Evolutionary conservation across 805 yeast genomes (phyloP).

Genomic region (Candida endomychidarum): DNA sequence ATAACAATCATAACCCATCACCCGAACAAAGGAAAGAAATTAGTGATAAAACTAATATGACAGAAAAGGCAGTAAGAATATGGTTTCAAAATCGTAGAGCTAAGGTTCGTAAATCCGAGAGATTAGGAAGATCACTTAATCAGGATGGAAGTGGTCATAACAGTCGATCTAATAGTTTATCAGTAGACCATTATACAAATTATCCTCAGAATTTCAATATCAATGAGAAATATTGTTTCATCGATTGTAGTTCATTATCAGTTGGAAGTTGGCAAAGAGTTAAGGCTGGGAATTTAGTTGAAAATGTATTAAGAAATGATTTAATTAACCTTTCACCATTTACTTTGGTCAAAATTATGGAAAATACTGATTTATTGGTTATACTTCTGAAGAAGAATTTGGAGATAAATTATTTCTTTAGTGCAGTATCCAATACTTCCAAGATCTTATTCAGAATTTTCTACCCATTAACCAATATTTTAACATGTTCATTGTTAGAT

Average conservation of each 20-base stretch:
- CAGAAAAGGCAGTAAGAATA: conserved; percentile 84
- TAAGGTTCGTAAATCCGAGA: conserved; percentile 65
- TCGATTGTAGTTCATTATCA: conserved; percentile 65
- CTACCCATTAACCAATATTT: conserved; percentile 62
- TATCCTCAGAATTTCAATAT: conserved; percentile 41
- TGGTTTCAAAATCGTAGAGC: conserved; percentile 94
- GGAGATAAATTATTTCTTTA: conserved; percentile 76
- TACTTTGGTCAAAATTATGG: conserved; percentile 62
- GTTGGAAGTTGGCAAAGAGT: conserved; percentile 84
- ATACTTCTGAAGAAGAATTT: conserved; percentile 66
- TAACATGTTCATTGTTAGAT: conserved; percentile 55
- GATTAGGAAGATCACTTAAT: conserved; percentile 32
- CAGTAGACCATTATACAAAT: not conserved
- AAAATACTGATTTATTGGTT: conserved; percentile 68
- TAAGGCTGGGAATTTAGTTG: conserved; percentile 56
- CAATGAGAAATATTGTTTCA: conserved; percentile 66
- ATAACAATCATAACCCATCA: conserved; percentile 70
- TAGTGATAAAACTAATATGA: conserved; percentile 72
- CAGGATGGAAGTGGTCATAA: conserved; percentile 14
- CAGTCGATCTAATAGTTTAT: conserved; percentile 24
- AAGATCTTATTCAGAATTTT: conserved; percentile 72
- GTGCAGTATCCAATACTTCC: conserved; percentile 66
- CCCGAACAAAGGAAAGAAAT: conserved; percentile 69
- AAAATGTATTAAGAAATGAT: conserved; percentile 42
- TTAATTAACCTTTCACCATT: conserved; percentile 66